Evolutionary conservation across 345 rosid species (phyloP).

Genomic region (Microcos paniculata): DNA sequence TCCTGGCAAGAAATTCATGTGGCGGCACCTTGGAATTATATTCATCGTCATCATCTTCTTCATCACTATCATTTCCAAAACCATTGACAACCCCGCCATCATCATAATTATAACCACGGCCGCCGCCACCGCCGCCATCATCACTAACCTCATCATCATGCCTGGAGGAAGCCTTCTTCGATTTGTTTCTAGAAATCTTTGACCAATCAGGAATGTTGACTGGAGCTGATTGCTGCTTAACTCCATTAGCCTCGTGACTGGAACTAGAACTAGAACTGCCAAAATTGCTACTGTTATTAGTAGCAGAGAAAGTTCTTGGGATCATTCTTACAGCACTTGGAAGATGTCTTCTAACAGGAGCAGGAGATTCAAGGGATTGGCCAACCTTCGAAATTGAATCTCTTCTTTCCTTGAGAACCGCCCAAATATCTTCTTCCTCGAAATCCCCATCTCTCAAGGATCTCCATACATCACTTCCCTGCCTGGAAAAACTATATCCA

Average conservation of each 20-base stretch:
- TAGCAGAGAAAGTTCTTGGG: conserved; percentile 25
- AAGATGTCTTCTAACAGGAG: conserved; percentile 29
- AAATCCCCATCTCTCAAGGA: conserved; percentile 41
- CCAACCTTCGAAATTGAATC: conserved; percentile 20
- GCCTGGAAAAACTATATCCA: conserved; percentile 21
- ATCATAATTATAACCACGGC: neutral
- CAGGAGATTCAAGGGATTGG: conserved; percentile 24
- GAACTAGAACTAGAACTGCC: conserved; percentile 18
- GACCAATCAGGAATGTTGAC: conserved; percentile 79
- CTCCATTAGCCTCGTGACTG: conserved; percentile 25
- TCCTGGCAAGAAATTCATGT: conserved; percentile 63
- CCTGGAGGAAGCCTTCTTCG: conserved; percentile 33
- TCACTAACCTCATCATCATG: conserved; percentile 17
- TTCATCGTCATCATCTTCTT: conserved; percentile 29
- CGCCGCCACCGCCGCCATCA: conserved; percentile 2
- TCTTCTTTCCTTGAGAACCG: conserved; percentile 34
- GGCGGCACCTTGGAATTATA: conserved; percentile 50
- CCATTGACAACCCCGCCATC: neutral
- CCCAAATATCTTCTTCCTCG: conserved; percentile 56
- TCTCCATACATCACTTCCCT: conserved; percentile 39
- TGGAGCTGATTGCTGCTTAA: conserved; percentile 61
- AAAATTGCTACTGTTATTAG: conserved; percentile 1
- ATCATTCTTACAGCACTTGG: conserved; percentile 57
- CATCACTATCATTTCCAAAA: conserved; percentile 17
- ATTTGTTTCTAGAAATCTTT: conserved; percentile 30